These are phyloP conservation scores for Alternaria panax DNA, from an alignment of 2,329 filamentous ascomycete genomes.

Conservation along the genomic window DNA sequence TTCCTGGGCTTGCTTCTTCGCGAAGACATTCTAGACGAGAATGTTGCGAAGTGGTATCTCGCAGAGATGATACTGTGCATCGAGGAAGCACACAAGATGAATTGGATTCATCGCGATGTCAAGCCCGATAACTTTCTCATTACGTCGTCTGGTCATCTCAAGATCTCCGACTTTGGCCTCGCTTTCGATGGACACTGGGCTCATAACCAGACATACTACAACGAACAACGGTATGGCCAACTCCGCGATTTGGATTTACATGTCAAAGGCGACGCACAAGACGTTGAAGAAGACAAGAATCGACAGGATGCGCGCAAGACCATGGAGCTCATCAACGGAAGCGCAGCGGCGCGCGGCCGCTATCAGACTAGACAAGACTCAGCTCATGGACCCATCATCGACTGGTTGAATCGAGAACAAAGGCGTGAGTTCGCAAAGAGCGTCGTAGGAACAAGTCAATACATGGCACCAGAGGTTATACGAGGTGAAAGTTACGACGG, in stretches of 20 bases:
- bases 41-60: constrained; percentile 82
- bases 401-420: constrained; percentile 55
- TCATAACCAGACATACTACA: constrained; percentile 87
- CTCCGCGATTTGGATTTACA: constrained; percentile 77
- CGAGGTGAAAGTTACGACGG: constrained; percentile 84
- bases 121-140: constrained; percentile 98
- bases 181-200: constrained; percentile 96
- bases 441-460: constrained; percentile 93
- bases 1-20: constrained; percentile 87
- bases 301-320: constrained; percentile 62
- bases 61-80: constrained; percentile 97
- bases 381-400: constrained; percentile 42
- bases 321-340: constrained; percentile 49
- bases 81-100: constrained; percentile 86
- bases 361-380: constrained; percentile 32
- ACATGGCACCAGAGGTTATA: constrained; percentile 97
- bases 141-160: constrained; percentile 84
- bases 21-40: constrained; percentile 81
- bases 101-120: constrained; percentile 93
- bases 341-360: constrained; percentile 19
- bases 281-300: constrained; percentile 62
- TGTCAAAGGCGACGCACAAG: constrained; percentile 76
- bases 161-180: constrained; percentile 95
- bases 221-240: constrained; percentile 79
- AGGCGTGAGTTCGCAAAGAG: constrained; percentile 79